phyloP scores from a whole-genome alignment of 345 rosid species.

The Arabis alpina region DNA sequence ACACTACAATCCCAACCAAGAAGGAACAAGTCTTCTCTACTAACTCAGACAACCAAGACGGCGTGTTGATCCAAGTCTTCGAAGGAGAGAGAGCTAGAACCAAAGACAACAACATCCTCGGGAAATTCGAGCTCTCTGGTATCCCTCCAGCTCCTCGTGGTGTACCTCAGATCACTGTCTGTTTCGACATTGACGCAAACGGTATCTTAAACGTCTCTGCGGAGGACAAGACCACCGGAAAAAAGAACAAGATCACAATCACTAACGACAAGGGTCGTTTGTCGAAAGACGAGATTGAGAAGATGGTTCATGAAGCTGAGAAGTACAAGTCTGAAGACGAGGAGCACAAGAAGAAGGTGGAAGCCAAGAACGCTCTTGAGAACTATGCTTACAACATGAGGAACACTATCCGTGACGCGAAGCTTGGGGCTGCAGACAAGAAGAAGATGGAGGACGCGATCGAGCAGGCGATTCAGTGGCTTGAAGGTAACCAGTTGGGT shows the following conservation, averaged over 20 bases:
- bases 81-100: constrained; percentile 53
- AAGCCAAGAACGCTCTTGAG: constrained; percentile 58
- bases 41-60: constrained; percentile 42
- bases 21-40: constrained; percentile 47
- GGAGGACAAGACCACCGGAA: constrained; percentile 52
- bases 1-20: constrained; percentile 46
- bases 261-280: constrained; percentile 60
- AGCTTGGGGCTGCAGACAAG: constrained; percentile 51
- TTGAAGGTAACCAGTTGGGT: constrained; percentile 24
- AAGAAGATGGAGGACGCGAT: constrained; percentile 57
- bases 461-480: constrained; percentile 43
- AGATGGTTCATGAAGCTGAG: constrained; percentile 63
- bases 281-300: constrained; percentile 58
- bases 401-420: constrained; percentile 55
- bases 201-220: constrained; percentile 54
- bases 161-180: constrained; percentile 45
- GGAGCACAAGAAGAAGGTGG: constrained; percentile 58
- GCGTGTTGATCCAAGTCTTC: constrained; percentile 46
- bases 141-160: constrained; percentile 50
- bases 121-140: constrained; percentile 43
- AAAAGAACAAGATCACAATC: constrained; percentile 61
- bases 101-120: constrained; percentile 48
- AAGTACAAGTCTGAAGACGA: constrained; percentile 59
- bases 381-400: constrained; percentile 63
- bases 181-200: constrained; percentile 34